Evolutionary conservation across 2,329 filamentous ascomycete genomes (phyloP), one percentile per base, ranked within the genome.

Genomic region (Ambrosiella cleistominuta): DNA sequence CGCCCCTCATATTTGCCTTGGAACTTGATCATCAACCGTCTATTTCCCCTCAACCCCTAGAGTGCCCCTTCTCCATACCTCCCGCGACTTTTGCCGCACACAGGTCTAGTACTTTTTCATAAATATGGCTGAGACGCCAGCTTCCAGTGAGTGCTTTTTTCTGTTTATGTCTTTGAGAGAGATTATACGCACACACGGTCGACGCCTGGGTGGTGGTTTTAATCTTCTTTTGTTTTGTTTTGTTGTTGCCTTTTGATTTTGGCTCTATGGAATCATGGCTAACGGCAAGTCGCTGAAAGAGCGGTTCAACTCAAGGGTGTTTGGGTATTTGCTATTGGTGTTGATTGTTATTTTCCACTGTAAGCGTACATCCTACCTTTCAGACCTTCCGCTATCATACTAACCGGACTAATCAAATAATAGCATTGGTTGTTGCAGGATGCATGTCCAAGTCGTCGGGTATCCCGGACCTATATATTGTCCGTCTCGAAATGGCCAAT

Each of bases 71-170:
- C 9, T 15, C 13, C 51, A 38, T 53, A 39, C 51, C 51, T n/a
- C 15, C 37, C 12, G 8, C 7, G 8, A 36, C 15, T 38, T 27
- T 3, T 15, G 27, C 27, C 27, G 27, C 27, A 27, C 27, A 27
- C 44, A 47, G 44, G n/a, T 47, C 11, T 7, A 6, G 11, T 7
- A 15, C 4, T 2, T 7, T 13, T 36, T 37, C 37, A 47, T 57
- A 60, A 60, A 60, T 52, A 60, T 60, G 58, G 58, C 58, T 37
- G 55, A 57, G 51, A 60, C 58, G 55, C 58, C 58, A 39, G 55
- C 58, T 45, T 60, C 58, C 45, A 60, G 58, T 60, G 39, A 57
- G 58, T 60, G 35, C 49, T 36, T 13, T 15, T n/a, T 36, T 35
- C 35, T 56, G 38, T 47, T 27, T 27, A 17, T 7, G n/a, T 49